Conservation (phyloP, 2,329 filamentous ascomycete species). For the Arthrobotrys conoides region DNA sequence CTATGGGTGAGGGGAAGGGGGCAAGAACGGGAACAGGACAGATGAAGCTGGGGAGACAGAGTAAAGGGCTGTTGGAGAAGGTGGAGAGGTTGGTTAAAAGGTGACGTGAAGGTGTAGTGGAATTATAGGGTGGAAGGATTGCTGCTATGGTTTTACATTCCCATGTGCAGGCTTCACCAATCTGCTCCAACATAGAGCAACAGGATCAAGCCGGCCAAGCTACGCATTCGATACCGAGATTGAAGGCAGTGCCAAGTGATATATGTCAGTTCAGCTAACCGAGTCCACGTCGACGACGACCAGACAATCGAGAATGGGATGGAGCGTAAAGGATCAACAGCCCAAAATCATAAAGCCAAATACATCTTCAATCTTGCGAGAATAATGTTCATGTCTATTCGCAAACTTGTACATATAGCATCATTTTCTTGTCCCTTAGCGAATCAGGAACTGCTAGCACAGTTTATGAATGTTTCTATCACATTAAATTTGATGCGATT, state of each 20-base stretch:
- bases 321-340: not conserved
- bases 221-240: not conserved
- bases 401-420: not conserved
- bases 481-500: not conserved
- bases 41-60: slow-evolving; percentile 85
- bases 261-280: not conserved
- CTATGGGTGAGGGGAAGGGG: slow-evolving; percentile 75
- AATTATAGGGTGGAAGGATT: not conserved
- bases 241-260: not conserved
- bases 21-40: slow-evolving; percentile 77
- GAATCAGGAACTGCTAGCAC: not conserved
- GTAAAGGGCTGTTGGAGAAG: slow-evolving; percentile 81
- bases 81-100: slow-evolving; percentile 78
- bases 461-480: not conserved
- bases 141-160: not conserved
- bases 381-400: not conserved
- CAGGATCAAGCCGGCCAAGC: too few relatives aligned
- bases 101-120: slow-evolving; percentile 3
- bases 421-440: not conserved
- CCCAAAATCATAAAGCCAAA: not conserved
- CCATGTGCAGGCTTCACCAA: not conserved
- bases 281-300: not conserved
- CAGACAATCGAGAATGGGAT: not conserved
- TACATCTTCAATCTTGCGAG: not conserved
- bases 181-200: not conserved